Percentiles rank a stretch among this genome's conserved stretches.
These are phyloP conservation scores for Pythium sp. DNA, from an alignment of 352 stramenopile species.

Conservation along the genomic window DNA sequence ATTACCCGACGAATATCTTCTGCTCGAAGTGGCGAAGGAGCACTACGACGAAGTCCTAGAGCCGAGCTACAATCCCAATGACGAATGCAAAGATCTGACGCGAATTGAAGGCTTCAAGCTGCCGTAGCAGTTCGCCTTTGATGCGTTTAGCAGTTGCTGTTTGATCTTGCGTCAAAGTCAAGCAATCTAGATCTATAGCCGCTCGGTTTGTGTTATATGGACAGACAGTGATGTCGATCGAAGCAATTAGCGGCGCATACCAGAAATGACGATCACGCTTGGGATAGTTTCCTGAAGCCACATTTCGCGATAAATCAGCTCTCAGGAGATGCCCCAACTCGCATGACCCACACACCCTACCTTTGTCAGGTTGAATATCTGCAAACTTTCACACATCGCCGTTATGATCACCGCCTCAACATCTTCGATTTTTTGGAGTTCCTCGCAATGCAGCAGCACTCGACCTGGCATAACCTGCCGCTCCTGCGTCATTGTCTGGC, in stretches of 20 bases:
- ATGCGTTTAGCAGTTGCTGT: not conserved
- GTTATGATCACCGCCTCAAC: not conserved
- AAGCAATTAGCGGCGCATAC: no score
- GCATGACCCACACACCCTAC: no score
- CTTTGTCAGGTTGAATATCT: no score
- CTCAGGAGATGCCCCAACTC: no score
- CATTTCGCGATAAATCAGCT: no score
- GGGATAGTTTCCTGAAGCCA: no score
- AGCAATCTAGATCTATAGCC: not conserved
- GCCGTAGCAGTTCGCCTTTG: not conserved
- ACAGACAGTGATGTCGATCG: no score
- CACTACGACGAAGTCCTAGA: not conserved
- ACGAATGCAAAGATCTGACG: not conserved
- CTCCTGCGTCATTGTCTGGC: not conserved
- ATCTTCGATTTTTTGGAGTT: conserved; percentile 3
- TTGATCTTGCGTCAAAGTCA: not conserved
- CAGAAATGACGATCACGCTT: no score
- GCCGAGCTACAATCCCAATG: not conserved
- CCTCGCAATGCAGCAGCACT: not conserved
- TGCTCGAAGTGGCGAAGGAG: not conserved
- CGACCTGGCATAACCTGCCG: not conserved
- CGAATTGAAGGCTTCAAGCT: not conserved
- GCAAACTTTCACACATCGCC: no score
- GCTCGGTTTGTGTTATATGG: no score
- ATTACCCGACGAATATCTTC: not conserved